Conservation (phyloP, 306 rosid genomes). For the Ziziphus jujuba region DNA sequence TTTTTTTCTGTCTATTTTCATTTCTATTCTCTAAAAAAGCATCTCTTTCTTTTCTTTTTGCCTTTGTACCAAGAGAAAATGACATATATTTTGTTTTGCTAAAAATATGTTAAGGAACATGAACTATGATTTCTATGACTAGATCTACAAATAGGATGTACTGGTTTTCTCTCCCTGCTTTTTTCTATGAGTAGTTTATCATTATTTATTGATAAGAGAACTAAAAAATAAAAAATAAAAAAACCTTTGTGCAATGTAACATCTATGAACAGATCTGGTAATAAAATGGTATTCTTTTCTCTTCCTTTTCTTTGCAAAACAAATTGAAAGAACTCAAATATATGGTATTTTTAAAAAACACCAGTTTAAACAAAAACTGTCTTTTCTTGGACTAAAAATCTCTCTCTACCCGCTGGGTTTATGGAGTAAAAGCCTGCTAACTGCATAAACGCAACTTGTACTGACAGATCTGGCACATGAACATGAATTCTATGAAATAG, state of each 20-base stretch:
- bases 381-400: background rate
- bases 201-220: background rate
- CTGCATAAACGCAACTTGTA: background rate
- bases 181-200: constrained; percentile 13
- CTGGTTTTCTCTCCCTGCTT: constrained; percentile 9
- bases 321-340: constrained; percentile 27
- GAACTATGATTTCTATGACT: constrained; percentile 31
- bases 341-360: background rate
- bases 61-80: constrained; percentile 12
- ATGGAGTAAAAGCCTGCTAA: background rate
- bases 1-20: background rate
- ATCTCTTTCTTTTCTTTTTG: constrained; percentile 15
- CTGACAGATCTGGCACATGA: background rate
- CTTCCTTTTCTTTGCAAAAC: constrained; percentile 58
- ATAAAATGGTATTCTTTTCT: constrained; percentile 20
- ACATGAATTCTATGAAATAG: background rate
- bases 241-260: constrained; percentile 32
- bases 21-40: background rate
- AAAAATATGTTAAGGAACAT: too few species aligned
- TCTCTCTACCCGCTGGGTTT: background rate
- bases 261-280: constrained; percentile 57
- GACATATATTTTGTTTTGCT: background rate
- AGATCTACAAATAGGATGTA: constrained; percentile 68
- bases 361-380: constrained; percentile 16
- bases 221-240: constrained; percentile 26